A percentile compares a stretch with the other conserved stretches of the same genome.
phyloP scores from a whole-genome alignment of 129 eudicot species.

The Silybum marianum region DNA sequence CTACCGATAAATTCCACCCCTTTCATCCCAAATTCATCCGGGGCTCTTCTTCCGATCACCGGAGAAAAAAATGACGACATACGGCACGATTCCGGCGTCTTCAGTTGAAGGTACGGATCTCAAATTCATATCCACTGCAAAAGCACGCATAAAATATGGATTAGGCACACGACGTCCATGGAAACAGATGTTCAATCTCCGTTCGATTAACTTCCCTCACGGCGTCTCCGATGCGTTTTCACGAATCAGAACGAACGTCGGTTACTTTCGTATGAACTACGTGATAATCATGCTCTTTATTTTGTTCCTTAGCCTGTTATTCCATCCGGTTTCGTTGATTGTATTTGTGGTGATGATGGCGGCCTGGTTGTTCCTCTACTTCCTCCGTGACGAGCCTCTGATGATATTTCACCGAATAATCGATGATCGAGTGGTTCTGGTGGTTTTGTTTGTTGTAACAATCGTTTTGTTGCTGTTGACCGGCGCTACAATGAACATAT shows the following conservation, averaged over 20 bases:
- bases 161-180: constrained; percentile 65
- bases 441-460: constrained; percentile 39
- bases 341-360: constrained; percentile 58
- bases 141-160: constrained; percentile 33
- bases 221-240: constrained; percentile 29
- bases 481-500: constrained; percentile 46
- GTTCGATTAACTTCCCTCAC: constrained; percentile 40
- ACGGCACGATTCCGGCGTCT: constrained; percentile 67
- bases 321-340: constrained; percentile 58
- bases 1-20: neutral
- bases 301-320: constrained; percentile 49
- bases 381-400: constrained; percentile 71
- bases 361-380: constrained; percentile 71
- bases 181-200: constrained; percentile 41
- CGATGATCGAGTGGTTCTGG: constrained; percentile 43
- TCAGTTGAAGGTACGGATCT: constrained; percentile 29
- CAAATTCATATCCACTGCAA: constrained; percentile 50
- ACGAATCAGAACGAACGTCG: constrained; percentile 44
- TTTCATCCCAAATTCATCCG: neutral
- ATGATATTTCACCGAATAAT: constrained; percentile 43
- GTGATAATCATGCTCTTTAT: constrained; percentile 36
- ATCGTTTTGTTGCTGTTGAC: constrained; percentile 45
- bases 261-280: constrained; percentile 67
- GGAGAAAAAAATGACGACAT: constrained; percentile 41
- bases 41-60: constrained; percentile 8